Percentiles rank a stretch among this genome's conserved stretches.
These are phyloP conservation scores for Tritrichomonas foetus DNA, from an alignment of 208 protist genomes.

Conservation along the genomic window DNA sequence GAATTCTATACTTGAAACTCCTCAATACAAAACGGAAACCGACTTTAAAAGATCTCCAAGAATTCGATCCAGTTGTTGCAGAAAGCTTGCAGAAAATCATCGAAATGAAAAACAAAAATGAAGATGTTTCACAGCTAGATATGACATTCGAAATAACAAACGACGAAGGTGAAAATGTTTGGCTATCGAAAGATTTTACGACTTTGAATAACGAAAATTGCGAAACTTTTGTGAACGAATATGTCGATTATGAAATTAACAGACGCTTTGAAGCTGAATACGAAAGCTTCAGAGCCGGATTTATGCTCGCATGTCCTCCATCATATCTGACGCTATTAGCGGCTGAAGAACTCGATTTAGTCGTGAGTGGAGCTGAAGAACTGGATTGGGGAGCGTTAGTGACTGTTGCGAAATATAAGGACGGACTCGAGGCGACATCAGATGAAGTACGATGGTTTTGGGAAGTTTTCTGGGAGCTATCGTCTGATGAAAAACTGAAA, in stretches of 20 bases:
- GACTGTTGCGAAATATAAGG: constrained; percentile 45
- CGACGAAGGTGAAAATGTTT: background rate
- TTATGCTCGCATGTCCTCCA: background rate
- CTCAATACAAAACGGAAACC: background rate
- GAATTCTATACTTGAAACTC: background rate
- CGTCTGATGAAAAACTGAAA: constrained; percentile 54
- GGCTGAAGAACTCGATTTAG: background rate
- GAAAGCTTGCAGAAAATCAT: background rate
- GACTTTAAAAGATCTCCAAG: background rate
- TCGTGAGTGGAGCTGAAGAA: background rate
- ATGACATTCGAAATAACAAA: background rate
- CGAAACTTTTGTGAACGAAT: constrained; percentile 48
- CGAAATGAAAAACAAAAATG: background rate
- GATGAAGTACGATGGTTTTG: constrained; percentile 58
- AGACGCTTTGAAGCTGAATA: background rate
- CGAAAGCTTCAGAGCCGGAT: background rate
- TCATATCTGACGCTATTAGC: background rate
- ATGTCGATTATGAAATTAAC: constrained; percentile 16
- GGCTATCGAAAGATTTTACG: background rate
- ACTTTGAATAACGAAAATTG: constrained; percentile 52
- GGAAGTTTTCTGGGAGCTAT: constrained; percentile 58
- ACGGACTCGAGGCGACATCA: constrained; percentile 53
- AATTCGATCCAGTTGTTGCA: background rate
- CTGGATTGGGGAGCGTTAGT: background rate
- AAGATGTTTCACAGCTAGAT: background rate